Evolutionary conservation across 805 yeast genomes (phyloP).

Genomic region (Kuraishia floccosa): DNA sequence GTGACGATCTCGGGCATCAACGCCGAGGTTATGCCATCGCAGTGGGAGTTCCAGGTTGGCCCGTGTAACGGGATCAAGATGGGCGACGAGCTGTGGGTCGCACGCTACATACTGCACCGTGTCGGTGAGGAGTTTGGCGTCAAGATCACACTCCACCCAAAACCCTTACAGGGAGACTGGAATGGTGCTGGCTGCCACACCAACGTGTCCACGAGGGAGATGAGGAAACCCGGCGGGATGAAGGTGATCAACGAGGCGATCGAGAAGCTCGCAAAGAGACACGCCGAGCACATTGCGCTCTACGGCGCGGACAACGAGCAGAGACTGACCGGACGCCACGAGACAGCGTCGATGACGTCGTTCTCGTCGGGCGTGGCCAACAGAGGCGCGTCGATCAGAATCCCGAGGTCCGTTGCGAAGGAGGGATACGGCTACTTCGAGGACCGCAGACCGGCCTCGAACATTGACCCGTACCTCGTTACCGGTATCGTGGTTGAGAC

Average conservation of each 20-base stretch:
- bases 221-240: conserved; percentile 97
- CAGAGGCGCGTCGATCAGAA: conserved; percentile 98
- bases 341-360: conserved; percentile 87
- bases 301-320: conserved; percentile 92
- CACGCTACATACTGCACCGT: conserved; percentile 85
- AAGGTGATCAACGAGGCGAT: conserved; percentile 86
- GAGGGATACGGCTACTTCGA: conserved; percentile 98
- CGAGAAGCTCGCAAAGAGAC: conserved; percentile 90
- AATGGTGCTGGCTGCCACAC: conserved; percentile 99
- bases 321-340: conserved; percentile 97
- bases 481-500: conserved; percentile 98
- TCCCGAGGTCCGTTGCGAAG: conserved; percentile 97
- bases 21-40: conserved; percentile 99
- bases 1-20: conserved; percentile 88
- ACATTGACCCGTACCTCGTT: conserved; percentile 97
- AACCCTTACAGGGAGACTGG: conserved; percentile 98
- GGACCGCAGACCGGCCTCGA: conserved; percentile 99
- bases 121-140: conserved; percentile 99
- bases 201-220: conserved; percentile 83
- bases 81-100: conserved; percentile 98
- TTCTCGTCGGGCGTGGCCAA: conserved; percentile 98
- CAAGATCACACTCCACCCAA: conserved; percentile 98
- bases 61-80: conserved; percentile 91
- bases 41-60: conserved; percentile 99
- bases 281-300: conserved; percentile 87